Evolutionary conservation across 805 yeast species (phyloP), one percentile per base, ranked within the genome.

Genomic region (Candida xiaguanensis): DNA sequence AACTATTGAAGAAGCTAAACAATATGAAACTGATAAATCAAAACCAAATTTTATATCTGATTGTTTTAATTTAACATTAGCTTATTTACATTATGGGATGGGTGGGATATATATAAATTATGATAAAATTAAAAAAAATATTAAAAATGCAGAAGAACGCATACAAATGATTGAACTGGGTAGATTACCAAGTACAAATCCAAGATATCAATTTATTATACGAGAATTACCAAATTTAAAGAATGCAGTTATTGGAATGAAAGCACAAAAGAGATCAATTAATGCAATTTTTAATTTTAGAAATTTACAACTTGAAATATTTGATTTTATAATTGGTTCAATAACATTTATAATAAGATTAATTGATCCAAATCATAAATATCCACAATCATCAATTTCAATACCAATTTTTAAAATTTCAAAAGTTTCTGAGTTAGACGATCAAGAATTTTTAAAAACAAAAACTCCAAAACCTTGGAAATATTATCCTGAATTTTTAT

Each of bases 61-160:
- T 48, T 83, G 95, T 52, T 93, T 89, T 59, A 93, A 74, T 53
- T 58, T 93, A 40, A 78, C 90, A 5, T 67, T 84, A 37, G 80
- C 95, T 0, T 89, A 83, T 56, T 61, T 87, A 35, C 90, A 91
- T 49, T 93, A 85, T 62, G 99, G 98, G 31, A 66, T 87, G 30
- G 95, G 95, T 17, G 98, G 97, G 36, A 63, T 84, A 0, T 61
- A 75, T 41, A 71, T 78, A 32, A 58, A 57, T 33, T 77, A 78
- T 43, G 79, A 76, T 31, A 77, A 82, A 42, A 52, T 81, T 23
- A 69, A 69, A 45, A 67, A 69, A 22, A 65, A 70, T 42, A 61
- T 75, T 33, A 71, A 73, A 33, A 78, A 77, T 45, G 49, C 69
- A 24, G 65, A 74, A 12, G 75, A 75, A 46, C 68, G 75, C 43